Percentiles rank a stretch among this genome's conserved stretches.
Conservation (phyloP, 2,329 filamentous ascomycete species). For the Hypoxylon sp. region DNA sequence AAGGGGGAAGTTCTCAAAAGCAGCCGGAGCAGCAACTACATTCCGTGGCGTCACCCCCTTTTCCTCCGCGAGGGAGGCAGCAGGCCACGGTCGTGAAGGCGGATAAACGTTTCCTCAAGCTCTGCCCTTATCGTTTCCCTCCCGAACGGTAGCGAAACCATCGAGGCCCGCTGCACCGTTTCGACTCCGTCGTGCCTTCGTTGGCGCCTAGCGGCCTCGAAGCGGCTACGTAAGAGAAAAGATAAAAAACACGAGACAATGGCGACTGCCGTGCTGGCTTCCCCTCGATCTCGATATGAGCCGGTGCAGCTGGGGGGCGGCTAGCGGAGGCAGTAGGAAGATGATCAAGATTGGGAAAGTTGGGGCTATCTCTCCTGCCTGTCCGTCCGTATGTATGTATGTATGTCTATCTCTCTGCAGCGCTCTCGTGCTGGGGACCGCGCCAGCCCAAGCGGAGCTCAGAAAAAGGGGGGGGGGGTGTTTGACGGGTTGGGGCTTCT, state of each 20-base stretch:
- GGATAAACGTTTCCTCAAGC: slow-evolving; percentile 35
- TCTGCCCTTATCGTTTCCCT: slow-evolving; percentile 14
- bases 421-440: slow-evolving; percentile 24
- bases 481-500: slow-evolving; percentile 21
- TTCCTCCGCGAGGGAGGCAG: slow-evolving; percentile 16
- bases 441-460: slow-evolving; percentile 33
- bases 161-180: slow-evolving; percentile 37
- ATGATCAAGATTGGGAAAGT: slow-evolving; percentile 28
- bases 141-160: slow-evolving; percentile 34
- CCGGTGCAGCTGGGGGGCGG: slow-evolving; percentile 33
- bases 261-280: slow-evolving; percentile 41
- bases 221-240: slow-evolving; percentile 30
- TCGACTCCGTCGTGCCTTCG: slow-evolving; percentile 35
- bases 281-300: slow-evolving; percentile 43
- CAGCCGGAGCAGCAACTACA: slow-evolving; percentile 24
- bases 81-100: slow-evolving; percentile 25
- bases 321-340: slow-evolving; percentile 33
- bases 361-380: slow-evolving; percentile 16
- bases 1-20: slow-evolving; percentile 34
- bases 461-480: slow-evolving; percentile 17
- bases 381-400: too few species aligned
- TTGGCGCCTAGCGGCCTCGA: neutral
- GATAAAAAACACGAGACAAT: slow-evolving; percentile 11
- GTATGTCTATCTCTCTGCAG: too few species aligned
- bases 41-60: slow-evolving; percentile 22